A percentile compares a stretch with the other conserved stretches of the same genome.
Evolutionary conservation across 2,329 filamentous ascomycete genomes (phyloP).

Genomic region (Hymenotorrendiella dingleyae): DNA sequence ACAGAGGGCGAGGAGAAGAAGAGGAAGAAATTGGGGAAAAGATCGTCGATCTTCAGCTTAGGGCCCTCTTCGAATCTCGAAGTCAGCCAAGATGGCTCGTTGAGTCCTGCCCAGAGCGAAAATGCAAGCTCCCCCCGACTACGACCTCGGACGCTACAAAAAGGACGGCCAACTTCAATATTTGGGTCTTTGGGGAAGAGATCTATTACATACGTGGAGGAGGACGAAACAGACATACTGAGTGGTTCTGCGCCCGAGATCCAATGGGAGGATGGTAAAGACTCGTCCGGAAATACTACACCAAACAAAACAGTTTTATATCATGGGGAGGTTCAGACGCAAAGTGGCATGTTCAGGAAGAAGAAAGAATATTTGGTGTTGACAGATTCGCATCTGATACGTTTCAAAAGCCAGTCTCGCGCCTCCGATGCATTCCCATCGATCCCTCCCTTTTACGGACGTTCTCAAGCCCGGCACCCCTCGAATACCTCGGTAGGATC

Average conservation of each 20-base stretch:
- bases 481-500: constrained; percentile 54
- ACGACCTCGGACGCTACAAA: constrained; percentile 27
- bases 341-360: constrained; percentile 64
- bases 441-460: constrained; percentile 37
- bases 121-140: constrained; percentile 20
- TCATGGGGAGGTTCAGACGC: constrained; percentile 66
- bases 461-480: constrained; percentile 47
- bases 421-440: constrained; percentile 57
- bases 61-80: constrained; percentile 19
- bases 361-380: constrained; percentile 68
- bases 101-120: constrained; percentile 19
- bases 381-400: constrained; percentile 61
- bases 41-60: constrained; percentile 25
- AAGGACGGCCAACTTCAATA: constrained; percentile 27
- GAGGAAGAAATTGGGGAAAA: constrained; percentile 26
- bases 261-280: constrained; percentile 17
- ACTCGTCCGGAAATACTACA: constrained; percentile 9
- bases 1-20: constrained; percentile 18
- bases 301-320: constrained; percentile 45
- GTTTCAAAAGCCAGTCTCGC: constrained; percentile 62
- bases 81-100: constrained; percentile 11
- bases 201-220: constrained; percentile 25
- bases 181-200: constrained; percentile 31
- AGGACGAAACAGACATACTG: constrained; percentile 20
- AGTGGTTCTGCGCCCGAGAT: constrained; percentile 21